A percentile compares a stretch with the other conserved stretches of the same genome.
These are phyloP conservation scores for Penicillium robsamsonii DNA, from an alignment of 495 filamentous ascomycete genomes.

Conservation along the genomic window DNA sequence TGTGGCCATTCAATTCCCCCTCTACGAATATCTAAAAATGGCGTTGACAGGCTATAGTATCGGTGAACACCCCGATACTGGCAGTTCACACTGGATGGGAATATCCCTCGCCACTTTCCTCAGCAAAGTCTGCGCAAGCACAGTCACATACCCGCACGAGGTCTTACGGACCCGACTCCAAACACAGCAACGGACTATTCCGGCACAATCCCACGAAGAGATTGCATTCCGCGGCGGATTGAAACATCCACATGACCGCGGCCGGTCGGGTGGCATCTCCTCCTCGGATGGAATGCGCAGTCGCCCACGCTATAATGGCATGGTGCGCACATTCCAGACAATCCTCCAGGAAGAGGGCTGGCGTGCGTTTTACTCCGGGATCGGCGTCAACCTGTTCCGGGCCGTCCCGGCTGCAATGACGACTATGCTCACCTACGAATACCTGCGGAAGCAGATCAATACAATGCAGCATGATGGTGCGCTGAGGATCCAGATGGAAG, in stretches of 20 bases:
- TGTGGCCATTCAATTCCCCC: conserved; percentile 95
- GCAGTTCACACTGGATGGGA: conserved; percentile 64
- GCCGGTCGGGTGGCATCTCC: conserved; percentile 44
- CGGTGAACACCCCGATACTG: conserved; percentile 62
- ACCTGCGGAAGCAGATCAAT: conserved; percentile 60
- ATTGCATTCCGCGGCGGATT: conserved; percentile 65
- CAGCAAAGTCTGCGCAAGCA: conserved; percentile 92
- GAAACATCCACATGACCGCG: conserved; percentile 42
- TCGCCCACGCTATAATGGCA: conserved; percentile 72
- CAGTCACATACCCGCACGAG: conserved; percentile 95
- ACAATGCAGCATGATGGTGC: conserved; percentile 51
- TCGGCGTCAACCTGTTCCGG: conserved; percentile 96
- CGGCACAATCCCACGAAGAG: conserved; percentile 47
- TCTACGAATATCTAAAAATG: conserved; percentile 91
- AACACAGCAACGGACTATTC: conserved; percentile 67
- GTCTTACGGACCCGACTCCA: conserved; percentile 88
- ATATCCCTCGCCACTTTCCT: conserved; percentile 87
- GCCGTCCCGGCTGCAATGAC: conserved; percentile 94
- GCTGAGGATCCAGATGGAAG: conserved; percentile 31
- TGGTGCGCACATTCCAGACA: conserved; percentile 76
- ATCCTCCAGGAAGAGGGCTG: conserved; percentile 92
- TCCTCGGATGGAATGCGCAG: conserved; percentile 58
- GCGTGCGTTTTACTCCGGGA: conserved; percentile 94
- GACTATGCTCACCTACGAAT: conserved; percentile 96
- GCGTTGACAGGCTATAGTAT: conserved; percentile 85